These are phyloP conservation scores for Penicillium concentricum DNA, from an alignment of 2,329 filamentous ascomycete species.

Conservation along the genomic window DNA sequence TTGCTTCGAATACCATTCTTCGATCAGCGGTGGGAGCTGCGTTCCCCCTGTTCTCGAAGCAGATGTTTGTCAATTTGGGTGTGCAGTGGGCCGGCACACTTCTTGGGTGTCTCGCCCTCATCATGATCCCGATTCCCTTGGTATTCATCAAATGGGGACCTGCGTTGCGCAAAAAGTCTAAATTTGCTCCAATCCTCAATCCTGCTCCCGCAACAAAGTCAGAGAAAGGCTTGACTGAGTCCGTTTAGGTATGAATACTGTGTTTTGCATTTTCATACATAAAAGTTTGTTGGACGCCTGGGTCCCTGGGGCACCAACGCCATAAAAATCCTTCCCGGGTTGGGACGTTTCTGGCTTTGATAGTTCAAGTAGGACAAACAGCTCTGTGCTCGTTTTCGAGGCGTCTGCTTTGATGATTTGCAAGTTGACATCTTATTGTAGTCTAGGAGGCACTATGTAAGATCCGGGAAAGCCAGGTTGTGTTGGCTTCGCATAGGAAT, in stretches of 20 bases:
- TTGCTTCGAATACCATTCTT: constrained; percentile 41
- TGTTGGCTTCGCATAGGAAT: constrained; percentile 11
- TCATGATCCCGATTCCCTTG: constrained; percentile 42
- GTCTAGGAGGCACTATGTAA: constrained; percentile 6
- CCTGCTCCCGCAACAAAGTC: not conserved
- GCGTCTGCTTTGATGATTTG: constrained; percentile 27
- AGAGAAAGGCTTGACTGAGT: constrained; percentile 1
- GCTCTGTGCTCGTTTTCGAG: too few relatives aligned
- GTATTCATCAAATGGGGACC: constrained; percentile 34
- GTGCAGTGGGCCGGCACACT: constrained; percentile 42
- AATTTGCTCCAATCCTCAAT: constrained; percentile 23
- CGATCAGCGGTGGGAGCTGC: constrained; percentile 36
- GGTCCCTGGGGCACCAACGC: too few relatives aligned
- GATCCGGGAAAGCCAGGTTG: constrained; percentile 10
- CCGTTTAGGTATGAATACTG: constrained; percentile 1
- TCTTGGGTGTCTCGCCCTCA: constrained; percentile 36
- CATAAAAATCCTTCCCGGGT: too few relatives aligned
- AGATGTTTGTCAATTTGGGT: constrained; percentile 40
- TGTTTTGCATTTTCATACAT: not conserved
- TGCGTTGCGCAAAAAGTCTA: constrained; percentile 28
- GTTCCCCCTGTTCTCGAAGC: constrained; percentile 38
- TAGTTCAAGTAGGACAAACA: too few relatives aligned
- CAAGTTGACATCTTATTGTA: constrained; percentile 21
- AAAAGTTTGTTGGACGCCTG: too few relatives aligned
- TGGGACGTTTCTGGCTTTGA: too few relatives aligned